Conservation (phyloP, 495 filamentous ascomycete species). For the Daldinia childiae region DNA sequence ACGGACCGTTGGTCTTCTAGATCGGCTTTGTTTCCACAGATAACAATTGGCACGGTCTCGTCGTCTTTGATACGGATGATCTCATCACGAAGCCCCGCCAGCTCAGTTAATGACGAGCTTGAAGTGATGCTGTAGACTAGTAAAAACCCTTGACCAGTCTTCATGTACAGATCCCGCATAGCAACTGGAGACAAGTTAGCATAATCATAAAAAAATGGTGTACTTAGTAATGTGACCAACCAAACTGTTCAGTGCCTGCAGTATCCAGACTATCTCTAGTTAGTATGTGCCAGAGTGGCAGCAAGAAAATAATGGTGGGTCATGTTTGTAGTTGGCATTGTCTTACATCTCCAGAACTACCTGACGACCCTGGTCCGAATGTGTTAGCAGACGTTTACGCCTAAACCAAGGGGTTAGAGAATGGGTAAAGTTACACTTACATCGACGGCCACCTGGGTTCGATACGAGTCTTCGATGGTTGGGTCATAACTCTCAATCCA, state of each 20-base stretch:
- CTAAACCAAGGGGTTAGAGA: constrained; percentile 26
- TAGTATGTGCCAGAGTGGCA: constrained; percentile 26
- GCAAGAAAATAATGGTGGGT: constrained; percentile 28
- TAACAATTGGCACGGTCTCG: constrained; percentile 88
- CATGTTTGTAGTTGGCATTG: constrained; percentile 30
- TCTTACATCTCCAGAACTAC: constrained; percentile 95
- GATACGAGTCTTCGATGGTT: constrained; percentile 96
- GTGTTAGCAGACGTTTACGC: constrained; percentile 40
- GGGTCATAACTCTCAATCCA: constrained; percentile 99
- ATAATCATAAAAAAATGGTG: constrained; percentile 20
- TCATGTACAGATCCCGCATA: constrained; percentile 94
- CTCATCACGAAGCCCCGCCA: constrained; percentile 89
- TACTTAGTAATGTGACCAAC: constrained; percentile 62
- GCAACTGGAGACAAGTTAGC: constrained; percentile 52
- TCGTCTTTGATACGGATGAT: constrained; percentile 98
- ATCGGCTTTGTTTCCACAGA: constrained; percentile 97
- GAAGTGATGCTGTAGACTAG: constrained; percentile 98
- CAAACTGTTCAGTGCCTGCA: constrained; percentile 98
- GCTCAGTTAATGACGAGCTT: constrained; percentile 82
- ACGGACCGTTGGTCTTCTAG: constrained; percentile 91
- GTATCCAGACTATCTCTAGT: constrained; percentile 79
- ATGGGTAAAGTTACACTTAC: constrained; percentile 61
- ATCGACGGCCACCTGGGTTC: constrained; percentile 94
- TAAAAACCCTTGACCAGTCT: constrained; percentile 94
- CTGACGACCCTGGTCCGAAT: constrained; percentile 78